Conservation (phyloP, 345 rosid genomes). For the Pseudoturritis turrita region DNA sequence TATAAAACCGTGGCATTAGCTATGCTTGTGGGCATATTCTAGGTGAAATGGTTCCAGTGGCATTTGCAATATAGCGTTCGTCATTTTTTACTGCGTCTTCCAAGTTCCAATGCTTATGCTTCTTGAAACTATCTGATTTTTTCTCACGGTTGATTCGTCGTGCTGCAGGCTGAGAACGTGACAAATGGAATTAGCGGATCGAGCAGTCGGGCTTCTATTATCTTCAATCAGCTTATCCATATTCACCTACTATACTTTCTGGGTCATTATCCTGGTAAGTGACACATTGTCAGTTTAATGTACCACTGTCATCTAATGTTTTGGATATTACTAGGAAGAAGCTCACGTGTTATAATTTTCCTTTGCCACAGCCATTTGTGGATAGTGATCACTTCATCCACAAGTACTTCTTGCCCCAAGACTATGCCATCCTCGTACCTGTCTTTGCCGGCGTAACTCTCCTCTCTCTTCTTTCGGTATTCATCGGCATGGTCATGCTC, state of each 20-base stretch:
- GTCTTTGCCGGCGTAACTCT: conserved; percentile 66
- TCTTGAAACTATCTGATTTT: not conserved
- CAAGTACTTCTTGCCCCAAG: conserved; percentile 80
- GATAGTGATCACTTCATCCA: conserved; percentile 83
- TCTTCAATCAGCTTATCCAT: conserved; percentile 66
- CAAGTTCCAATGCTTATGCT: not conserved
- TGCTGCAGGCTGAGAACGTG: conserved; percentile 14
- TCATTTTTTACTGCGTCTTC: not conserved
- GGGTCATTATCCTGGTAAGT: conserved; percentile 91
- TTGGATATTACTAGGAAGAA: not conserved
- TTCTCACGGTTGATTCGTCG: not conserved
- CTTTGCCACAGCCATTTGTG: conserved; percentile 75
- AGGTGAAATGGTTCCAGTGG: conserved; percentile 10
- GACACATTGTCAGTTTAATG: not conserved
- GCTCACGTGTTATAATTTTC: not conserved
- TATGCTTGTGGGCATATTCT: not conserved
- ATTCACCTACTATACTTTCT: conserved; percentile 89
- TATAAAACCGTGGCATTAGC: conserved; percentile 7
- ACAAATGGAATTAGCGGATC: conserved; percentile 80
- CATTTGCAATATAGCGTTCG: not conserved
- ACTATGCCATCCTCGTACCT: conserved; percentile 76
- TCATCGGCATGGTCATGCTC: conserved; percentile 73
- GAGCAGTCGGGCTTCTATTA: conserved; percentile 73
- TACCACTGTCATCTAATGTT: not conserved
- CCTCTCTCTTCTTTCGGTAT: conserved; percentile 58